phyloP scores from a whole-genome alignment of 2,329 filamentous ascomycete species.

The Gyromitra esculenta region DNA sequence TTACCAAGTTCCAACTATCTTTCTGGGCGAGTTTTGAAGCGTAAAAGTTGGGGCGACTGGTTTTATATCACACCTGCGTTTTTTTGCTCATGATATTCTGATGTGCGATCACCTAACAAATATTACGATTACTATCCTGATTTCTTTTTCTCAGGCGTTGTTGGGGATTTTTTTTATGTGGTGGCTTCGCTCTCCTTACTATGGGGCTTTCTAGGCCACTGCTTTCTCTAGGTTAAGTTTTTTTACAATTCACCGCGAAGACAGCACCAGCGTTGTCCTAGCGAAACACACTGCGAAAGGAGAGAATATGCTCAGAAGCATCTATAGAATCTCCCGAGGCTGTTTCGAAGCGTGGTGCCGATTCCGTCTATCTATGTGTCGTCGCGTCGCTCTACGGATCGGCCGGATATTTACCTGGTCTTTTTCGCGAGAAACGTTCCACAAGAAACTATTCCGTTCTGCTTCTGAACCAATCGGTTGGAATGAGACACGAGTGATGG shows the following conservation, averaged over 20 bases:
- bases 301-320: neutral
- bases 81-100: neutral
- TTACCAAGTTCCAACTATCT: neutral
- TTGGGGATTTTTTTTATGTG: neutral
- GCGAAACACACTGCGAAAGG: neutral
- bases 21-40: neutral
- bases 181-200: neutral
- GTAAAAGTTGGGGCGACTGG: neutral
- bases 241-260: neutral
- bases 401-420: neutral
- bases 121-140: neutral
- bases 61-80: neutral
- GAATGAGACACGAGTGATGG: conserved; percentile 16
- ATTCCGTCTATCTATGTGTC: neutral
- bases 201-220: neutral
- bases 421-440: neutral
- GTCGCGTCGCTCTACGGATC: neutral
- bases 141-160: too few relatives aligned
- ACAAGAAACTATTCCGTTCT: neutral
- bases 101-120: neutral
- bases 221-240: neutral
- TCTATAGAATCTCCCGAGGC: neutral
- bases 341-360: neutral
- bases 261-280: neutral
- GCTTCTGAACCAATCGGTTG: neutral